Base-by-base conservation (phyloP, 129 eudicot genomes). In the Cynara cardunculus region DNA sequence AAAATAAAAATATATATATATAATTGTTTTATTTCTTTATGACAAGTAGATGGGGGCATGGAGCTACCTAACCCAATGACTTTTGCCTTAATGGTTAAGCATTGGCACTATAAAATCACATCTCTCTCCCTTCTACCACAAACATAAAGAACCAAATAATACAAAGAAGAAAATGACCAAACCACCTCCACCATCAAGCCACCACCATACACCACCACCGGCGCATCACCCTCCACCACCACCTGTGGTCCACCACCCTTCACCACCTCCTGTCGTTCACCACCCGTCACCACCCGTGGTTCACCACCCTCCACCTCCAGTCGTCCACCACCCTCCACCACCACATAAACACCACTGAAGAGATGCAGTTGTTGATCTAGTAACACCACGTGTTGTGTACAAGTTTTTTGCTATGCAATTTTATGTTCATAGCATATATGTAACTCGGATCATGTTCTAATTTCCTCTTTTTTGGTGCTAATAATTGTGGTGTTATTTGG, bases 131-230 rank as follows among this genome's bases (percentile, higher is more conserved):
- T 56, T 56, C 24, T 56, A 56, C 10, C 22, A 56, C 65, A 56
- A 56, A 19, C 24, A 56, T 24, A 14, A 31, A 32, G 37, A 34
- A 41, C 35, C 7, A 59, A 25, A 46, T 19, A 27, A 0, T 35
- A 69, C 62, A n/a, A 79, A 69, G 32, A 79, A 69, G 32, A 78
- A 69, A 14, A 79, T 80, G 84, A 80, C 84, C 30, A 80, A 80
- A 73, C 84, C 78, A 71, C 59, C 83, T 12, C 83, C 78, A 34
- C 83, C 78, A 78, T 70, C 77, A 78, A 25, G 77, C 49, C 78
- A 72, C 73, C 65, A 62, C 65, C 65, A 78, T 3, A 78, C 78
- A 72, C 76, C 76, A 19, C 67, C 84, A 3, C 79, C 84, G 3
- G 62, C 37, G 44, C 67, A 72, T 25, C 84, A 80, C 53, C 44